These are phyloP conservation scores for Chytridium lagenaria DNA, from an alignment of 371 early-diverging fungal species.

Conservation along the genomic window DNA sequence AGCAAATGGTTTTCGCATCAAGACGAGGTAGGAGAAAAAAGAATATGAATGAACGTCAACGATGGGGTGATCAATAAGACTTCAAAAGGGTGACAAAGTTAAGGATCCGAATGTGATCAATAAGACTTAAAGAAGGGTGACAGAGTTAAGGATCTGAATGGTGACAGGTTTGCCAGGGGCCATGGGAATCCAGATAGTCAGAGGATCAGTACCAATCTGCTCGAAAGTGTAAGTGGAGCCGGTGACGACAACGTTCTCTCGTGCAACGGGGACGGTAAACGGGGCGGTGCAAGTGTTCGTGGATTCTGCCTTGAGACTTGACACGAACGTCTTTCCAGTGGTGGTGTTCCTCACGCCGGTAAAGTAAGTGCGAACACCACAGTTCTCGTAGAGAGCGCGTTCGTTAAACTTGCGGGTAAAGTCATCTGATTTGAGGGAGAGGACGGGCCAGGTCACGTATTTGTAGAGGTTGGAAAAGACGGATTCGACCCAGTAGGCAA, in stretches of 20 bases:
- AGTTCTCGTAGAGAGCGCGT: slow-evolving; percentile 26
- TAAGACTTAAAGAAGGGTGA: background rate
- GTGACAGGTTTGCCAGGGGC: background rate
- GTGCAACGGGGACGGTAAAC: slow-evolving; percentile 19
- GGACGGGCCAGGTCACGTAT: slow-evolving; percentile 27
- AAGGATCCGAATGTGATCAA: too few relatives aligned
- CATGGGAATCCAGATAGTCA: slow-evolving; percentile 30
- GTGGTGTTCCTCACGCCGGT: background rate
- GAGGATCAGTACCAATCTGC: slow-evolving; percentile 26
- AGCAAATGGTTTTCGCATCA: too few relatives aligned
- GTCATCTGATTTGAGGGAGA: slow-evolving; percentile 30
- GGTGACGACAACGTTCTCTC: background rate
- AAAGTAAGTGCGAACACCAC: slow-evolving; percentile 14
- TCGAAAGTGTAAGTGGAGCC: slow-evolving; percentile 8
- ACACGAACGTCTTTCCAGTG: background rate
- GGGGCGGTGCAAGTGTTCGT: slow-evolving; percentile 16
- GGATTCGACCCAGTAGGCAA: slow-evolving; percentile 21
- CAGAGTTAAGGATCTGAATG: background rate
- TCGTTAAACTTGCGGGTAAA: slow-evolving; percentile 11
- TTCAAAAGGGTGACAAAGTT: too few relatives aligned
- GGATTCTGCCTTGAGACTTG: slow-evolving; percentile 11
- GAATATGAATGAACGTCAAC: too few relatives aligned
- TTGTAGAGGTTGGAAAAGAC: slow-evolving; percentile 14
- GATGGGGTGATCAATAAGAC: too few relatives aligned
- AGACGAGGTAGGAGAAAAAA: too few relatives aligned